Evolutionary conservation across 371 early-diverging fungal genomes (phyloP).

Genomic region (Syncephalastrum contaminatum): DNA sequence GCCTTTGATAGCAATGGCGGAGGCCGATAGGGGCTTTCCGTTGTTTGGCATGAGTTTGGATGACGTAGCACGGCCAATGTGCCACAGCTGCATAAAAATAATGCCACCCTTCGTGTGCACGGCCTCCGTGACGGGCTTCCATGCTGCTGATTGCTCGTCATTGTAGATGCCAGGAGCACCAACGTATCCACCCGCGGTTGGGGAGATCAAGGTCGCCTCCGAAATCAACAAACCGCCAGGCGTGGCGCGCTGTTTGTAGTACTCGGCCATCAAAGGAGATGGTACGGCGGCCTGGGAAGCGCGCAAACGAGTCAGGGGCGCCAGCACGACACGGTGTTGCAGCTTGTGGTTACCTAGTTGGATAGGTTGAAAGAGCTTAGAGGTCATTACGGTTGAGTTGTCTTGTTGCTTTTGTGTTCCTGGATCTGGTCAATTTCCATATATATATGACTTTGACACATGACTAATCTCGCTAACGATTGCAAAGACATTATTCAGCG

Average conservation of each 20-base stretch:
- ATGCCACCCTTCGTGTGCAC: conserved; percentile 54
- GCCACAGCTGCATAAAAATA: conserved; percentile 49
- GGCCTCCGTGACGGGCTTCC: conserved; percentile 54
- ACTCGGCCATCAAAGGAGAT: conserved; percentile 39
- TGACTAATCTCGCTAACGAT: too few relatives aligned
- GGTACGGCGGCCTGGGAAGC: conserved; percentile 12
- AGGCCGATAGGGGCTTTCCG: conserved; percentile 12
- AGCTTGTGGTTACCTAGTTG: conserved; percentile 19
- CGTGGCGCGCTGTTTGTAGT: conserved; percentile 60
- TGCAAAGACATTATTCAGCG: too few relatives aligned
- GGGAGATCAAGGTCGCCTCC: conserved; percentile 50
- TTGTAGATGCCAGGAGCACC: conserved; percentile 45
- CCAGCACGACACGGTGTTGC: conserved; percentile 53
- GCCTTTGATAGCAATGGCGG: conserved; percentile 17
- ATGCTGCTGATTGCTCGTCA: conserved; percentile 48
- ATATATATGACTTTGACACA: too few relatives aligned
- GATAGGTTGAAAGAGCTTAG: conserved; percentile 20
- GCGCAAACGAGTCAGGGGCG: conserved; percentile 51
- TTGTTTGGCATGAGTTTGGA: conserved; percentile 6
- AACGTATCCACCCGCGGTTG: conserved; percentile 31
- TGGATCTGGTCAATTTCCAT: too few relatives aligned
- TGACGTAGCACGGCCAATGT: conserved; percentile 13
- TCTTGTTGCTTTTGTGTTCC: too few relatives aligned
- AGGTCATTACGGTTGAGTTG: too few relatives aligned
- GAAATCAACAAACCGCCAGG: conserved; percentile 52